Evolutionary conservation across 108 stramenopile species (phyloP).

Genomic region (Skeletonema marinoi): DNA sequence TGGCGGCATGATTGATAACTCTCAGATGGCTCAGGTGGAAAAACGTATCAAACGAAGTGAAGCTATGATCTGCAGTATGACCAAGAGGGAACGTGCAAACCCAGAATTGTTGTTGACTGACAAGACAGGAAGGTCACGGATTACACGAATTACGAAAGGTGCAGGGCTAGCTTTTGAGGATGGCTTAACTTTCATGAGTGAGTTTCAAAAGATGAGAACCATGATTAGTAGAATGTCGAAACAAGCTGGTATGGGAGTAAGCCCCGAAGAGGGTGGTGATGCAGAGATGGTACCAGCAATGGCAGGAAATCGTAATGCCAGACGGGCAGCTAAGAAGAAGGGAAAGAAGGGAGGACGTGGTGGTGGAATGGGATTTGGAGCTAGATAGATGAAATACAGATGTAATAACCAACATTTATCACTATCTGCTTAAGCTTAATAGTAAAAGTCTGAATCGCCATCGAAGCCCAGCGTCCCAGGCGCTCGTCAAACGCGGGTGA

Average conservation of each 20-base stretch:
- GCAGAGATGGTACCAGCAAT: slow-evolving; percentile 55
- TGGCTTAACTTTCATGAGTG: slow-evolving; percentile 81
- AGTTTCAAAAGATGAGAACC: slow-evolving; percentile 95
- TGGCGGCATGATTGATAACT: slow-evolving; percentile 70
- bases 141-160: slow-evolving; percentile 84
- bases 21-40: slow-evolving; percentile 74
- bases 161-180: slow-evolving; percentile 75
- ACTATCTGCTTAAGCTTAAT: too few relatives aligned
- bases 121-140: slow-evolving; percentile 68
- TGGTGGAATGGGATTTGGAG: slow-evolving; percentile 80
- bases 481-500: too few relatives aligned
- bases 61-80: slow-evolving; percentile 93
- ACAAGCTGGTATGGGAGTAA: slow-evolving; percentile 60
- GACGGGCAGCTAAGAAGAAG: slow-evolving; percentile 86
- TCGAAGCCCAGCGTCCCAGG: too few relatives aligned
- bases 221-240: slow-evolving; percentile 96
- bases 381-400: slow-evolving; percentile 3
- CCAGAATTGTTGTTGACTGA: slow-evolving; percentile 89
- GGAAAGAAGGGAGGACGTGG: slow-evolving; percentile 76
- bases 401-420: neutral
- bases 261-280: slow-evolving; percentile 21
- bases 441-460: too few relatives aligned
- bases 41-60: slow-evolving; percentile 79
- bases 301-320: slow-evolving; percentile 70
- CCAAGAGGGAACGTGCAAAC: slow-evolving; percentile 82